Conservation (phyloP, 169 alveolate genomes). For the Cryptosporidium ryanae region DNA sequence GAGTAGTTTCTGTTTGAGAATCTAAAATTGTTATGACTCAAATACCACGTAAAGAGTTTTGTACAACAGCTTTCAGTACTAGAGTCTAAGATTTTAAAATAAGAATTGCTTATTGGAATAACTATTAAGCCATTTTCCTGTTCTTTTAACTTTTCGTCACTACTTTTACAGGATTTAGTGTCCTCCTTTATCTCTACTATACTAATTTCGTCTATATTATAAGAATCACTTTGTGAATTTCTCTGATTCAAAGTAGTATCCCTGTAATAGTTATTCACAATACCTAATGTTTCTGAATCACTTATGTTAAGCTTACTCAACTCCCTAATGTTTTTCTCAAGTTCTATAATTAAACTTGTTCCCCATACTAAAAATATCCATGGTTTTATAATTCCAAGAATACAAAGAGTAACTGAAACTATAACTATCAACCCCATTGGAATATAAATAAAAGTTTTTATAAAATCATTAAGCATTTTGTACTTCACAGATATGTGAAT, state of each 20-base stretch:
- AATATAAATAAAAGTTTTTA: constrained; percentile 37
- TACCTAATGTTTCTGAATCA: background rate
- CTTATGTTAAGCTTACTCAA: background rate
- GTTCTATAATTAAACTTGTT: constrained; percentile 25
- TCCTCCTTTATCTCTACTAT: background rate
- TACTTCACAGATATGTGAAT: constrained; percentile 16
- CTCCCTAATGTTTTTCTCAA: constrained; percentile 52
- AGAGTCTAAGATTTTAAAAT: constrained; percentile 42
- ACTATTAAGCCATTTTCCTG: constrained; percentile 10
- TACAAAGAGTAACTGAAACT: constrained; percentile 35
- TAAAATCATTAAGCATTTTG: constrained; percentile 34
- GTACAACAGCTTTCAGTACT: constrained; percentile 18
- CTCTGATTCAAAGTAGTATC: background rate
- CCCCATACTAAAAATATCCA: constrained; percentile 62
- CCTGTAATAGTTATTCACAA: background rate
- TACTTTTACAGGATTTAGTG: background rate
- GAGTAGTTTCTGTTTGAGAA: background rate
- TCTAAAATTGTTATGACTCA: constrained; percentile 12
- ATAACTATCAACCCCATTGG: constrained; percentile 33
- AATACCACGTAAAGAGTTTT: constrained; percentile 29
- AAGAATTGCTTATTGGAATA: constrained; percentile 60
- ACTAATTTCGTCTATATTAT: constrained; percentile 7
- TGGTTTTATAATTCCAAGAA: constrained; percentile 64
- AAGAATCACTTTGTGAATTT: background rate
- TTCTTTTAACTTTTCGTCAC: background rate